Evolutionary conservation across 1,139 yeast genomes (phyloP), one percentile per base, ranked within the genome.

Genomic region (Wickerhamomyces sp.): DNA sequence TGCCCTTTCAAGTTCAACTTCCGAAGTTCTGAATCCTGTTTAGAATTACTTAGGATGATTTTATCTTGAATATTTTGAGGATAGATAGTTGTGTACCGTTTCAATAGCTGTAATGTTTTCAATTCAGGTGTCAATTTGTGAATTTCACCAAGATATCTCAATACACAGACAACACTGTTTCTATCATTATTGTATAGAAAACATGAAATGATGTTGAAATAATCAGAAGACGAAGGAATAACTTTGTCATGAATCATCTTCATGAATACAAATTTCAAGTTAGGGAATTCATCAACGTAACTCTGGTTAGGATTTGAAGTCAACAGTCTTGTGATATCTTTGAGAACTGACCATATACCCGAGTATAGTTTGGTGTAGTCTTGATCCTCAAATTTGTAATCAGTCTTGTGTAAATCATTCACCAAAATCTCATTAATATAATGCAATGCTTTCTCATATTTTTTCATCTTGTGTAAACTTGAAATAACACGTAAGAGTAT

Each of bases 211-310:
- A 51, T 48, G 11, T 23, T 18, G 10, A 41, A 15, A 24, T 51
- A 51, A 28, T 47, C 49, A 5, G 33, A 20, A 5, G 42, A 19
- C 3, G 41, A 32, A 11, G 55, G 55, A 11, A 47, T 35, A 16
- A 41, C 44, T 5, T 35, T 31, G 27, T 51, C 53, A 23, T 42
- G 33, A 14, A 47, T 37, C 55, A 51, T 51, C 32, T 42, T 49
- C 35, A 48, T 35, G 33, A 47, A 51, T 8, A 48, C 33, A 9
- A 37, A 39, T 28, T 49, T 40, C 14, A 36, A 24, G 23, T 47
- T 46, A 14, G 52, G 53, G 6, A 29, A 4, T 2, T 22, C 23
- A 5, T 27, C 17, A 12, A 22, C 12, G 12, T 11, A 4, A 10
- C 15, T 11, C 14, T 18, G 12, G 2, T 2, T 21, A 11, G 3